A percentile compares a stretch with the other conserved stretches of the same genome.
Conservation (phyloP, 192 early-diverging fungal species). For the Entomortierella lignicola region DNA sequence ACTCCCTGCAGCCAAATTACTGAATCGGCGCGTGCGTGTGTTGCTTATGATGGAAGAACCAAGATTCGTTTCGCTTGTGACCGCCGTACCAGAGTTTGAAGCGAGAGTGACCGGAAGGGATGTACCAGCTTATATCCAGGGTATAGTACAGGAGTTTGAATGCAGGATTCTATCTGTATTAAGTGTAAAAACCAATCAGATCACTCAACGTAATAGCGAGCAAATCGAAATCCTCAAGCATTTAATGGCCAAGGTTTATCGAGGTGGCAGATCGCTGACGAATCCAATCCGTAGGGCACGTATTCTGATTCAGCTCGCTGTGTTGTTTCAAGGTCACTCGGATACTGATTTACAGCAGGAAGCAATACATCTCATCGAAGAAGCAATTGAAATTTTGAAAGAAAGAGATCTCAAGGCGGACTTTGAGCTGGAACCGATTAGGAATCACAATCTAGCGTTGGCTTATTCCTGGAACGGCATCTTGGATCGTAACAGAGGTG, state of each 20-base stretch:
- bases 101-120: slow-evolving; percentile 12
- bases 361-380: slow-evolving; percentile 22
- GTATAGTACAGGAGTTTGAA: slow-evolving; percentile 42
- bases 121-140: slow-evolving; percentile 13
- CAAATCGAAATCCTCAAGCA: slow-evolving; percentile 30
- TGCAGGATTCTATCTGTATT: slow-evolving; percentile 20
- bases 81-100: slow-evolving; percentile 8
- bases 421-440: slow-evolving; percentile 48
- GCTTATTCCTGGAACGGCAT: slow-evolving; percentile 71
- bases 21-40: slow-evolving; percentile 20
- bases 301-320: slow-evolving; percentile 39
- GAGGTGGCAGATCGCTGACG: slow-evolving; percentile 9
- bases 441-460: slow-evolving; percentile 67
- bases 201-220: slow-evolving; percentile 7
- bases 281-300: slow-evolving; percentile 54
- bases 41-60: slow-evolving; percentile 19
- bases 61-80: slow-evolving; percentile 7
- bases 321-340: slow-evolving; percentile 11
- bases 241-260: slow-evolving; percentile 8
- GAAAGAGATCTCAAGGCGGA: slow-evolving; percentile 50
- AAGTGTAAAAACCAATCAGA: slow-evolving; percentile 19
- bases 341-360: slow-evolving; percentile 15
- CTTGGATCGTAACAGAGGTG: slow-evolving; percentile 43
- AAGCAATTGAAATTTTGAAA: slow-evolving; percentile 55
- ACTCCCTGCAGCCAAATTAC: slow-evolving; percentile 30